Base-by-base conservation (phyloP, 192 early-diverging fungal genomes). In the Rhizophagus clarus region DNA sequence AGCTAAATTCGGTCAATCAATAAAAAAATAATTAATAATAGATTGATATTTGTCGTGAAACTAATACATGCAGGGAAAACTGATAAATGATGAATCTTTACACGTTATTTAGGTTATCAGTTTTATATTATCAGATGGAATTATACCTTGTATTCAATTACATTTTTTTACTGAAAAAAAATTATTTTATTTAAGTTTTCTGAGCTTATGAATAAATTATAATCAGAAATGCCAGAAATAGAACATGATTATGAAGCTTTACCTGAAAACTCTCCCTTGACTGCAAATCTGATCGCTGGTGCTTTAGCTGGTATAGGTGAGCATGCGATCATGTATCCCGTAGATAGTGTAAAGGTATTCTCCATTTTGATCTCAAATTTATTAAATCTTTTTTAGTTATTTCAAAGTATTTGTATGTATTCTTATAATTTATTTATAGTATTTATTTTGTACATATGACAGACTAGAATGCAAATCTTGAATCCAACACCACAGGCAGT, bases 281-380 rank as follows among this genome's bases (percentile, higher is more conserved):
- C 90, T 64, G 91, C 94, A 71, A 95, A 98, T 83, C 86, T 96
- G 82, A 85, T 95, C 49, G 97, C 97, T 1, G 97, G 97, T 17
- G 97, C 97, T 2, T 88, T 96, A 20, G 97, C 97, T n/a, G 97
- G 97, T 73, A 98, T 99, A 81, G 94, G 94, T 68, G 97, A 99
- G 86, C 97, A 99, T 82, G 91, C 94, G 32, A 88, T 97, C 68
- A 98, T 97, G 94, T 98, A 95, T 84, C 97, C 96, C 2, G 87
- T 98, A 24, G 97, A 99, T 83, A 90, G 89, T 76, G 91, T 99
- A 81, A 99, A 99, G 93, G 95, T 95, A 89, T 77, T 61, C 17
- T 22, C 7, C 51, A 69, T 40, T 56, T 20, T 24, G 26, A 63
- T 26, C 15, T 34, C 49, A 17, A 29, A 20, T 3, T 56, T 32